Conservation (phyloP, 208 protist genomes). For the Acanthamoeba healyi region DNA sequence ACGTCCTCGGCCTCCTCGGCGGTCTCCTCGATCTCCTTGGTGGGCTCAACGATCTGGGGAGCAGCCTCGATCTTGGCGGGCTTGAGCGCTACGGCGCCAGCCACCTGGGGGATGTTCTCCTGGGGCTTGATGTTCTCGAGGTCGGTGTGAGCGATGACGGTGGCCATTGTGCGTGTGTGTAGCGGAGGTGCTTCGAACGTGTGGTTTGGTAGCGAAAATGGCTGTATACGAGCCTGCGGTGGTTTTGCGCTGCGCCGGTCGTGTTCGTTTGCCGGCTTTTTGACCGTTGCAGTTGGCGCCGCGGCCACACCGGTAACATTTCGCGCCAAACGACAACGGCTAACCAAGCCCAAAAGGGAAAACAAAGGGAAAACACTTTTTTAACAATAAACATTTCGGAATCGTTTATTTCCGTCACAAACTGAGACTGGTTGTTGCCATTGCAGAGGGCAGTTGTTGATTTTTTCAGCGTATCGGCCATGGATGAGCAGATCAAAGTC, state of each 20-base stretch:
- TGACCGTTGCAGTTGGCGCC: not conserved
- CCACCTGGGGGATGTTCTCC: slow-evolving; percentile 46
- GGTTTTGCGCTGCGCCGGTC: too few relatives aligned
- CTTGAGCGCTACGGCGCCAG: not conserved
- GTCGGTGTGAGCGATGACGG: not conserved
- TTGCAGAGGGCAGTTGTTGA: not conserved
- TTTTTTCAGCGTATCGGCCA: not conserved
- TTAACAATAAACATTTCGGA: too few relatives aligned
- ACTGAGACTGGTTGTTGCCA: slow-evolving; percentile 20
- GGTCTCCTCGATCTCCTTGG: not conserved
- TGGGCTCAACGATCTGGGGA: not conserved
- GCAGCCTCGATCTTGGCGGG: not conserved
- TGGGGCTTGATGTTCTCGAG: slow-evolving; percentile 55
- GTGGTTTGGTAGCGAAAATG: not conserved
- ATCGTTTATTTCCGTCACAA: too few relatives aligned
- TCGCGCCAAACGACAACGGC: not conserved
- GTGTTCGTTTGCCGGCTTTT: slow-evolving; percentile 2
- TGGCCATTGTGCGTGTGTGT: not conserved
- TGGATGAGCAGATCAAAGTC: slow-evolving; percentile 28
- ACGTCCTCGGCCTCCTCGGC: slow-evolving; percentile 15
- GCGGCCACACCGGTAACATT: not conserved
- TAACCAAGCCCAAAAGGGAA: too few relatives aligned
- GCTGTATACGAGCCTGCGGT: not conserved
- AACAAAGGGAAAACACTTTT: too few relatives aligned
- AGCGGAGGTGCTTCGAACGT: not conserved